Percentiles rank a stretch among this genome's conserved stretches.
Conservation (phyloP, 176 grass and related monocot species). For the Bonia amplexicaulis region DNA sequence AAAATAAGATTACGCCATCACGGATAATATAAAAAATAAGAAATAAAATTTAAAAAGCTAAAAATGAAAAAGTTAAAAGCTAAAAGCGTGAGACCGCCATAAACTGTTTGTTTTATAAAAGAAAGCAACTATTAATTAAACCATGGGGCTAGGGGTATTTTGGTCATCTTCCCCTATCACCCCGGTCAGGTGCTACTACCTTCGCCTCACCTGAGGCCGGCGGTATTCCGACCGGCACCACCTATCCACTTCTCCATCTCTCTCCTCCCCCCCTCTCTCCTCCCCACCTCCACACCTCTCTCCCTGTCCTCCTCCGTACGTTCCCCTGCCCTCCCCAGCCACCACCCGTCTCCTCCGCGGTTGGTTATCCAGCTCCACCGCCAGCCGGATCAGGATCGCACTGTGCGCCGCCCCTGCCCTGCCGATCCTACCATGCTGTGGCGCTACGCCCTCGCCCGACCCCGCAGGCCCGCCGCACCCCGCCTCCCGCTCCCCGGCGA, state of each 20-base stretch:
- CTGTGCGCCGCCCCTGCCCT: background rate
- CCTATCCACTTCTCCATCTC: background rate
- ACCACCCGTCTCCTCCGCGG: background rate
- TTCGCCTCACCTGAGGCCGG: constrained; percentile 54
- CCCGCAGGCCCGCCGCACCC: constrained; percentile 28
- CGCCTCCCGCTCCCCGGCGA: constrained; percentile 37
- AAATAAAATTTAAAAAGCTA: rapidly evolving
- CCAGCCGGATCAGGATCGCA: background rate
- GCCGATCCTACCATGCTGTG: constrained; percentile 59
- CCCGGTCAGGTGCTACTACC: background rate
- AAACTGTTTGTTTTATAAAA: too few relatives aligned
- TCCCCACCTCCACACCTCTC: background rate
- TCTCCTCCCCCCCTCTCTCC: background rate
- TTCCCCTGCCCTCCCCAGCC: background rate
- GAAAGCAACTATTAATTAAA: background rate
- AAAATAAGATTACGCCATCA: too few relatives aligned
- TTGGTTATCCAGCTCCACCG: constrained; percentile 3
- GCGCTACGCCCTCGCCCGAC: constrained; percentile 36
- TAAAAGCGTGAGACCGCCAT: too few relatives aligned
- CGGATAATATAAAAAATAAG: too few relatives aligned
- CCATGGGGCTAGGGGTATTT: background rate
- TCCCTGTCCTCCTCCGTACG: background rate
- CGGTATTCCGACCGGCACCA: constrained; percentile 53
- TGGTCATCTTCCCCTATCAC: background rate
- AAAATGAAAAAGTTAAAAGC: too few relatives aligned